Conservation (phyloP, 2,329 filamentous ascomycete genomes). For the Dichotomopilus funicola region DNA sequence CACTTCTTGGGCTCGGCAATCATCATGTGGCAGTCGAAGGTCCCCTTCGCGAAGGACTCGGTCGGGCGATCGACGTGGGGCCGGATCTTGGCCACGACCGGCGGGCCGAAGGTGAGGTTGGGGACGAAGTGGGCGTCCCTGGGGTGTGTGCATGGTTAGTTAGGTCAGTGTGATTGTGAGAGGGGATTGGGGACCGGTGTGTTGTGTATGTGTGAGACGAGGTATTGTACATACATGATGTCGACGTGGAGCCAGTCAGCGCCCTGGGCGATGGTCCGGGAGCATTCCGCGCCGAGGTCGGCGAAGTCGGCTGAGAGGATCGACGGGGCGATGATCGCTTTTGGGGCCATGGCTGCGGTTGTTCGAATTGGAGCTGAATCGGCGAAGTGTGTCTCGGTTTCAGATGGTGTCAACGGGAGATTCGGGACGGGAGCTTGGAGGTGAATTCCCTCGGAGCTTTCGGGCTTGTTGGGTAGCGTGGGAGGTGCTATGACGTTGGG, state of each 20-base stretch:
- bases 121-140: slow-evolving; percentile 99
- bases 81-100: slow-evolving; percentile 91
- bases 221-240: slow-evolving; percentile 55
- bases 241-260: slow-evolving; percentile 94
- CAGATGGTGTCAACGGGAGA: background rate
- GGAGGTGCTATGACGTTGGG: slow-evolving; percentile 11
- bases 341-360: slow-evolving; percentile 65
- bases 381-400: background rate
- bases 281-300: slow-evolving; percentile 78
- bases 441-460: no score
- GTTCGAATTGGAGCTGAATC: background rate
- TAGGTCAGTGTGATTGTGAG: no score
- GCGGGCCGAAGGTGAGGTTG: slow-evolving; percentile 94
- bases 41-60: slow-evolving; percentile 68
- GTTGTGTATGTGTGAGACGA: no score
- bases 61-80: slow-evolving; percentile 72
- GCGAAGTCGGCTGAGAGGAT: slow-evolving; percentile 97
- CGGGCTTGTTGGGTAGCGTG: slow-evolving; percentile 3
- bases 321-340: slow-evolving; percentile 94
- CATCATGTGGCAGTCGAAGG: slow-evolving; percentile 99
- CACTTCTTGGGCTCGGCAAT: slow-evolving; percentile 98
- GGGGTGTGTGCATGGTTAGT: background rate
- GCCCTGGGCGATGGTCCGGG: slow-evolving; percentile 74
- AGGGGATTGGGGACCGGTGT: no score
- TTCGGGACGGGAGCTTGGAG: no score